Base-by-base conservation (phyloP, 768 basidiomycete species). In the Pisolithus marmoratus region DNA sequence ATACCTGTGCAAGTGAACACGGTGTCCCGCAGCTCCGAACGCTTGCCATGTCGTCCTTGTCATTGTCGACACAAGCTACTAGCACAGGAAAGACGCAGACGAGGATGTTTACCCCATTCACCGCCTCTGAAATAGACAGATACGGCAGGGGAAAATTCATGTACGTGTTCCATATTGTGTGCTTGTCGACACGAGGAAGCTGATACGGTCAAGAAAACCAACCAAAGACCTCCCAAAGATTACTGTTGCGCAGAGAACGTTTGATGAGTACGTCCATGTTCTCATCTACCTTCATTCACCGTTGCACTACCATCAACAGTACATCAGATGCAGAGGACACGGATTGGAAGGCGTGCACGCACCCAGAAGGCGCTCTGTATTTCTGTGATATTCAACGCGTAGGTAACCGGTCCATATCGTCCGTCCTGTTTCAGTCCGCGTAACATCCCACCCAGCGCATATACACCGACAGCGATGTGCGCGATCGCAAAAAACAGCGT, bases 341-440 rank as follows among this genome's bases (percentile, higher is more conserved):
- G 17, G 7, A 1, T 7, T 50, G 49, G 49, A 34, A n/a, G 24
- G 34, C 49, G 3, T 66, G 65, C 29, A 61, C 66, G 4, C 62
- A 66, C 38, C 60, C 56, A n/a, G 65, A 65, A 45, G 65, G 65
- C 11, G 52, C 55, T 27, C 57, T 54, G 22, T 59, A 60, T 45
- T 67, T 65, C 47, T 63, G 55, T 47, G 44, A 63, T 41, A 19
- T 37, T 14, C 52, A 60, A 43, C 57, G 54, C 26, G 62, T 66
- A 38, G n/a, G 55, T n/a, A 46, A 2, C 17, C 29, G 15, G 8
- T 14, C 27, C 24, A 17, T 26, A 17, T 17, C 6, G 6, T 43
- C 31, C 24, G 6, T 9, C 20, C 34, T 22, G 23, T 11, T 8
- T 17, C 14, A 49, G 23, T 20, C 22, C 5, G 2, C 4, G 11